A percentile compares a stretch with the other conserved stretches of the same genome.
Evolutionary conservation across 768 basidiomycete genomes (phyloP).

Genomic region (Russula dissimulans): DNA sequence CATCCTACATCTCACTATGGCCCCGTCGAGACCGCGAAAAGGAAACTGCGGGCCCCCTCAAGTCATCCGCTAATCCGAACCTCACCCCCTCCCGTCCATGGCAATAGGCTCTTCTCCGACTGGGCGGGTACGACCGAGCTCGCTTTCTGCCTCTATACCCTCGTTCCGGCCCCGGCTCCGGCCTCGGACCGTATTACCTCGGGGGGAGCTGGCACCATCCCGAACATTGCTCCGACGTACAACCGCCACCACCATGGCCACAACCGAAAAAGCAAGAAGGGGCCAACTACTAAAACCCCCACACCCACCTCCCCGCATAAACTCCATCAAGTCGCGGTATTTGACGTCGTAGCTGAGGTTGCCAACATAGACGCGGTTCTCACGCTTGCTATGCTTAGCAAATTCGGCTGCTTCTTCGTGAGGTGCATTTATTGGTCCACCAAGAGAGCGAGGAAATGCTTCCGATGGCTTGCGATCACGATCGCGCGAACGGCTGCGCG

Average conservation of each 20-base stretch:
- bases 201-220: background rate
- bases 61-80: background rate
- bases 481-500: conserved; percentile 52
- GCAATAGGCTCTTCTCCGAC: background rate
- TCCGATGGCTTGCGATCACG: conserved; percentile 54
- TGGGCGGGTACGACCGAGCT: background rate
- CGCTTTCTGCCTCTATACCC: background rate
- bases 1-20: conserved; percentile 63
- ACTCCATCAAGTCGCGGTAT: conserved; percentile 98
- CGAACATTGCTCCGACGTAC: background rate
- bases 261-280: conserved; percentile 31
- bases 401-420: conserved; percentile 95
- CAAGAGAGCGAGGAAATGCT: conserved; percentile 68
- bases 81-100: background rate
- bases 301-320: conserved; percentile 99
- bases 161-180: background rate
- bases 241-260: conserved; percentile 1
- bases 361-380: conserved; percentile 97
- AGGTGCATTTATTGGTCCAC: conserved; percentile 82
- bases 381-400: conserved; percentile 91
- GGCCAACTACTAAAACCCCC: conserved; percentile 53
- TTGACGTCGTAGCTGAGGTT: conserved; percentile 99
- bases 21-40: conserved; percentile 33
- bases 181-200: conserved; percentile 1
- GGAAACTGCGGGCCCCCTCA: conserved; percentile 14